Evolutionary conservation across 192 early-diverging fungal species (phyloP).

Genomic region (Gonapodya sp.): DNA sequence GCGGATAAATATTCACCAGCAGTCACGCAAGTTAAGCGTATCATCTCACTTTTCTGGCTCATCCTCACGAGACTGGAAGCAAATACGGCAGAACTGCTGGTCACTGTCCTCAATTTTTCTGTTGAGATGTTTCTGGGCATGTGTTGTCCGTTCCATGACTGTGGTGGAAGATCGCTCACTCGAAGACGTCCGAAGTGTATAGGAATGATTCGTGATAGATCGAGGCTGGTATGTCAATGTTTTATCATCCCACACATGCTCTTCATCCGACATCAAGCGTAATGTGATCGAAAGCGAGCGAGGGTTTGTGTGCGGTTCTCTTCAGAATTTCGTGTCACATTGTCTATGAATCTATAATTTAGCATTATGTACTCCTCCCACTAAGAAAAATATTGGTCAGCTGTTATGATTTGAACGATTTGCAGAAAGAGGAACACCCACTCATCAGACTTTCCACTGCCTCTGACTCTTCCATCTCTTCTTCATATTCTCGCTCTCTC

Average conservation of each 20-base stretch:
- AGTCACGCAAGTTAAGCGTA: neutral
- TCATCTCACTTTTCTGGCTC: neutral
- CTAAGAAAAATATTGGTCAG: too few species aligned
- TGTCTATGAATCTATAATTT: neutral
- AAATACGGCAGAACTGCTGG: neutral
- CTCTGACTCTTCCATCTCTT: neutral
- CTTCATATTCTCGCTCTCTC: neutral
- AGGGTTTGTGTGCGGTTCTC: neutral
- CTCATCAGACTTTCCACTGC: neutral
- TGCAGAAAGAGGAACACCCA: neutral
- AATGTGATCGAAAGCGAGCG: neutral
- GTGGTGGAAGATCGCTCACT: too few species aligned
- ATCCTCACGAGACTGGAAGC: neutral
- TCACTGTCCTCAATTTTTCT: neutral
- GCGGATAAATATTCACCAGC: neutral
- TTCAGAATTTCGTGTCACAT: neutral
- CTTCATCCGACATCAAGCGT: neutral
- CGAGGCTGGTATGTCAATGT: neutral
- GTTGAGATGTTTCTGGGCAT: too few species aligned
- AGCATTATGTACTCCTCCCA: neutral
- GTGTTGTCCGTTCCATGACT: too few species aligned
- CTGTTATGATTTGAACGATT: too few species aligned
- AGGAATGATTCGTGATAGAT: neutral
- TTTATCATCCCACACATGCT: neutral
- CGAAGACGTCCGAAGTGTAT: neutral